These are phyloP conservation scores for Xylariaceae sp. DNA, from an alignment of 2,329 filamentous ascomycete genomes.

Conservation along the genomic window DNA sequence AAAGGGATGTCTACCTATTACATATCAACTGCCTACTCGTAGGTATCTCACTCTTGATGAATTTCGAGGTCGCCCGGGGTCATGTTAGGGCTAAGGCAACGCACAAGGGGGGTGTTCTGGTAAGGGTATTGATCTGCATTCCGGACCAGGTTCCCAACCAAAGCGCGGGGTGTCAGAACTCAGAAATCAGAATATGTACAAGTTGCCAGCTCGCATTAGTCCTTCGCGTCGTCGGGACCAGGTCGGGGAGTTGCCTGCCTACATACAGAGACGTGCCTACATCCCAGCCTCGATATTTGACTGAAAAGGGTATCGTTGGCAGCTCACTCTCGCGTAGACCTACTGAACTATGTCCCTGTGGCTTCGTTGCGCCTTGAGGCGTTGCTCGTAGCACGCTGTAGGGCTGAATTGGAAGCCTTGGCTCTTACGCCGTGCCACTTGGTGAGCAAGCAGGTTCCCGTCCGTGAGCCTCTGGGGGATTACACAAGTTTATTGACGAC, in stretches of 20 bases:
- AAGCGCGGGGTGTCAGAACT: not conserved
- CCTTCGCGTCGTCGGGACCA: not conserved
- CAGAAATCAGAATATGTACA: not conserved
- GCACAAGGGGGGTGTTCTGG: not conserved
- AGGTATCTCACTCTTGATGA: too few relatives aligned
- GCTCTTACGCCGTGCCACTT: not conserved
- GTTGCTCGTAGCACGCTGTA: constrained; percentile 3
- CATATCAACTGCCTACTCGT: too few relatives aligned
- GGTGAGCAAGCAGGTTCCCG: not conserved
- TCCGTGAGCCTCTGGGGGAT: not conserved
- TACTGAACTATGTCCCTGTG: too few relatives aligned
- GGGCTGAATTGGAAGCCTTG: constrained; percentile 3
- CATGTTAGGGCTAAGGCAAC: not conserved
- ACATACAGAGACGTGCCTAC: not conserved
- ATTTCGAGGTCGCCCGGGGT: not conserved
- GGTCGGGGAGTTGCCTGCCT: not conserved
- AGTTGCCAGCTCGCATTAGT: not conserved
- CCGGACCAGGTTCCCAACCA: not conserved
- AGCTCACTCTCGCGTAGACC: too few relatives aligned
- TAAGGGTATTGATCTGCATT: not conserved
- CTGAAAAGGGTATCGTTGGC: too few relatives aligned
- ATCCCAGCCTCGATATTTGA: too few relatives aligned
- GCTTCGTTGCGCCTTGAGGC: not conserved
- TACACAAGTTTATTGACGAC: not conserved
- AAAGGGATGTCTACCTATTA: too few relatives aligned